Conservation (phyloP, 306 rosid species). For the Quercus wislizeni region DNA sequence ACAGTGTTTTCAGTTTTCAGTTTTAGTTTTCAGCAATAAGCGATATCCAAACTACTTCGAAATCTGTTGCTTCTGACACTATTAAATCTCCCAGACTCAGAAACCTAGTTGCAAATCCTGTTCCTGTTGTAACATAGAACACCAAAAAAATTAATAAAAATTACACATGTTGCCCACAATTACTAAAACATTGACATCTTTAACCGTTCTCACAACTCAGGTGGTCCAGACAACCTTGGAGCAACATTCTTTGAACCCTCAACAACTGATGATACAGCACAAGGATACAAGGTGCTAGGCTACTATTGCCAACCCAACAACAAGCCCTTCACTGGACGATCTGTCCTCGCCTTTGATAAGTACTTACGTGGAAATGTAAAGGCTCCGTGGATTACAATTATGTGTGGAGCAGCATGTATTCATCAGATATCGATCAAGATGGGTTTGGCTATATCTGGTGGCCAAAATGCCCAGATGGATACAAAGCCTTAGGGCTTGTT, state of each 20-base stretch:
- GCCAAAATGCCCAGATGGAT: slow-evolving; percentile 61
- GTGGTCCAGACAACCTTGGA: slow-evolving; percentile 61
- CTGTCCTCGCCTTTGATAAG: too few species aligned
- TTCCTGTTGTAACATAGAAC: slow-evolving; percentile 13
- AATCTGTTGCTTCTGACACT: slow-evolving; percentile 48
- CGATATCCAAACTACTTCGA: slow-evolving; percentile 23
- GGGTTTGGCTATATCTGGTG: slow-evolving; percentile 55
- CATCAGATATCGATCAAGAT: slow-evolving; percentile 34
- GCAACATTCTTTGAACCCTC: slow-evolving; percentile 67
- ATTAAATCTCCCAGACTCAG: slow-evolving; percentile 65
- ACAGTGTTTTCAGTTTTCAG: too few species aligned
- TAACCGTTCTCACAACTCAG: background rate
- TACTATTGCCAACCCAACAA: slow-evolving; percentile 68
- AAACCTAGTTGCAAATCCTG: slow-evolving; percentile 50
- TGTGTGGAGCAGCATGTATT: slow-evolving; percentile 49
- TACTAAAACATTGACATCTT: too few species aligned
- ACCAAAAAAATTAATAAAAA: background rate
- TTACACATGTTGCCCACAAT: too few species aligned
- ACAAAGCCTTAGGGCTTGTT: slow-evolving; percentile 59
- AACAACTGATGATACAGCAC: slow-evolving; percentile 28
- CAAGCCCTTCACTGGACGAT: slow-evolving; percentile 47
- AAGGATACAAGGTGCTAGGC: slow-evolving; percentile 62
- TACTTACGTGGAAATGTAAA: background rate
- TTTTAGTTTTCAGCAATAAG: too few species aligned
- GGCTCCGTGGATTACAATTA: slow-evolving; percentile 56